These are phyloP conservation scores for Hypoxylon sp. DNA, from an alignment of 2,329 filamentous ascomycete species.

Conservation along the genomic window DNA sequence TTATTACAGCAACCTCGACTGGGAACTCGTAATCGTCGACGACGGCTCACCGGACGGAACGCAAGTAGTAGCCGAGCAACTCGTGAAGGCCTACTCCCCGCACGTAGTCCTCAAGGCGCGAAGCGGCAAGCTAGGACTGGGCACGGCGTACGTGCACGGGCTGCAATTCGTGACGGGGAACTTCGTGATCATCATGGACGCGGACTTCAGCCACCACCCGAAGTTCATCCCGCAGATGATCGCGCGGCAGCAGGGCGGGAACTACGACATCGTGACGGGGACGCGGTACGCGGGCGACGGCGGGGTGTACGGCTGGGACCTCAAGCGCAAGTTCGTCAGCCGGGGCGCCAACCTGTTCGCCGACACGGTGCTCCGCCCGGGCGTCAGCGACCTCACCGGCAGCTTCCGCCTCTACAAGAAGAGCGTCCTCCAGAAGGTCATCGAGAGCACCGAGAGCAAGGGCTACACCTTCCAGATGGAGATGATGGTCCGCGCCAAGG, in stretches of 20 bases:
- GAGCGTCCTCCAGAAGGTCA: conserved; percentile 86
- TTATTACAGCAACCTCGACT: conserved; percentile 81
- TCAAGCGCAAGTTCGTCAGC: conserved; percentile 86
- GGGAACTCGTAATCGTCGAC: conserved; percentile 98
- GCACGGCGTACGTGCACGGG: conserved; percentile 95
- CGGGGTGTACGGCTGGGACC: conserved; percentile 95
- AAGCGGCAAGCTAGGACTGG: conserved; percentile 94
- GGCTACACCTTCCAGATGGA: conserved; percentile 99
- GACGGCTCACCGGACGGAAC: conserved; percentile 97
- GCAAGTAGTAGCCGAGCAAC: conserved; percentile 87
- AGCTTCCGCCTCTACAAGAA: conserved; percentile 96
- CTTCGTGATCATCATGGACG: conserved; percentile 99
- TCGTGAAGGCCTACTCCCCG: conserved; percentile 82
- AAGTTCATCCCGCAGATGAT: conserved; percentile 99
- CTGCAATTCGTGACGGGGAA: conserved; percentile 90
- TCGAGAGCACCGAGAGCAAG: conserved; percentile 90
- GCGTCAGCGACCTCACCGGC: conserved; percentile 94
- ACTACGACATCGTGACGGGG: conserved; percentile 97
- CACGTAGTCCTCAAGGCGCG: conserved; percentile 87
- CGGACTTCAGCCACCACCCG: conserved; percentile 98
- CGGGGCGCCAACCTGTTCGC: conserved; percentile 94
- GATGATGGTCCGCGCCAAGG: conserved; percentile 97
- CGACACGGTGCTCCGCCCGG: conserved; percentile 90
- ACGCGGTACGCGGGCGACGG: conserved; percentile 90
- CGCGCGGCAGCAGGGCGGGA: conserved; percentile 73